Conservation (phyloP, 2,329 filamentous ascomycete genomes). For the Septoria linicola region DNA sequence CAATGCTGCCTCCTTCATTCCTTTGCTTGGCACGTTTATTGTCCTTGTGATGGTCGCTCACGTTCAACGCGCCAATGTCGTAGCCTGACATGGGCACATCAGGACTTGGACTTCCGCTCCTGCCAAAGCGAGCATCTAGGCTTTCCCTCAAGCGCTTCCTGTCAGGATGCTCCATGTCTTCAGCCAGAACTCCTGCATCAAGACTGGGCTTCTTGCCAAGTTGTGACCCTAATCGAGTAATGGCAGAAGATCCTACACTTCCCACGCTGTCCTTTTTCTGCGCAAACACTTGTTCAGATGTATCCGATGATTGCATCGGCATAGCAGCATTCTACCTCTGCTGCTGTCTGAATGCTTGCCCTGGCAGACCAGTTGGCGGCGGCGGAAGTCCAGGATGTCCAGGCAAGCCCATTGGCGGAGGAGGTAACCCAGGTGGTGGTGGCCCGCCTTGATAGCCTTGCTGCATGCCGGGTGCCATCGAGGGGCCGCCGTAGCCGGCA, state of each 20-base stretch:
- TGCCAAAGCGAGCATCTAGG: neutral
- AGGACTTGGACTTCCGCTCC: neutral
- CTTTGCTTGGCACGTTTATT: neutral
- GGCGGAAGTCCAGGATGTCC: constrained; percentile 43
- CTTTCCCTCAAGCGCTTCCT: neutral
- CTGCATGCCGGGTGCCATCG: constrained; percentile 47
- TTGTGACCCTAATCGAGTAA: neutral
- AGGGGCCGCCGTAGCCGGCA: constrained; percentile 66
- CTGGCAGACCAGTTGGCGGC: constrained; percentile 49
- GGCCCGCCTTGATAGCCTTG: constrained; percentile 39
- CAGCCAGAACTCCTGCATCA: neutral
- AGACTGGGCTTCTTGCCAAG: neutral
- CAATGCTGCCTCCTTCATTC: neutral
- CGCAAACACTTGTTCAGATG: too few relatives aligned
- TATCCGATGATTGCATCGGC: neutral
- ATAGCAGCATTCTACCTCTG: constrained; percentile 13
- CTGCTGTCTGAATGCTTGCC: constrained; percentile 11
- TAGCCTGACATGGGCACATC: neutral
- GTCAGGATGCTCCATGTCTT: neutral
- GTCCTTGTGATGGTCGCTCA: neutral
- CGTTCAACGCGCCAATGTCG: too few relatives aligned
- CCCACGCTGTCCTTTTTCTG: constrained; percentile 7
- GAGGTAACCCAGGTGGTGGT: constrained; percentile 45
- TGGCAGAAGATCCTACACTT: neutral
- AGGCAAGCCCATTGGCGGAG: constrained; percentile 34